Base-by-base conservation (phyloP, 2,329 filamentous ascomycete genomes). In the Chaetomiaceae sp. region DNA sequence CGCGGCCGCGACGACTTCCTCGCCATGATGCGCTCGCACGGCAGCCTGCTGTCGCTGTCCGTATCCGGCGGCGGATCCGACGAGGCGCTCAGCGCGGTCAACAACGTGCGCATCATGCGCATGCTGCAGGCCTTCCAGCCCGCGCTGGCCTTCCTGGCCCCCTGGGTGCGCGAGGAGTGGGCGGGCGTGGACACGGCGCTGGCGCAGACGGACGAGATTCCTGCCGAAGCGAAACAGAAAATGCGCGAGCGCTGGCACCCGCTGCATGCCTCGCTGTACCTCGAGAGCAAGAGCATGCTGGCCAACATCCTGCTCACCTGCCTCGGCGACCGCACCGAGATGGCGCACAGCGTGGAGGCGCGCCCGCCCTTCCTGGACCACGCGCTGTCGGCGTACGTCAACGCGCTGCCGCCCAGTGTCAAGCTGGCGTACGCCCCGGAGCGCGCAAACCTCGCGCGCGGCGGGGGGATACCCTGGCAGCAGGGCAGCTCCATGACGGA, bases 351-450 rank as follows among this genome's bases (percentile, higher is more conserved):
- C 45, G 50, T 67, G 45, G 64, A 67, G 49, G 61, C 59, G 3
- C 57, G 65, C 1, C 56, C 59, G n/a, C 65, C 65, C 1, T 67
- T 66, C 38, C 54, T 67, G 4, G 65, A 67, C 42, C 61, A 64
- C 49, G 55, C 56, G 14, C 49, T 65, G 10, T 52, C 55, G 22
- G 62, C 62, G 41, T 62, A 62, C 39, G 58, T 63, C 22, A 61
- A 63, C 47, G 38, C 30, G 3, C 53, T 65, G 4, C 61, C 62
- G 14, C 62, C 62, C 8, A 61, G 56, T 35, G 38, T 61, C 36
- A 63, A 64, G 52, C 24, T 60, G 9, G 40, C 36, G 0, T 61
- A 56, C 40, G 24, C 47, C 17, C 45, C 54, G 10, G 19, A 33
- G 9, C 38, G 22, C 19, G 30, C 35, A 15, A 12, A 36, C 24